A percentile compares a stretch with the other conserved stretches of the same genome.
Conservation (phyloP, 2,329 filamentous ascomycete species). For the Dissoconium aciculare region DNA sequence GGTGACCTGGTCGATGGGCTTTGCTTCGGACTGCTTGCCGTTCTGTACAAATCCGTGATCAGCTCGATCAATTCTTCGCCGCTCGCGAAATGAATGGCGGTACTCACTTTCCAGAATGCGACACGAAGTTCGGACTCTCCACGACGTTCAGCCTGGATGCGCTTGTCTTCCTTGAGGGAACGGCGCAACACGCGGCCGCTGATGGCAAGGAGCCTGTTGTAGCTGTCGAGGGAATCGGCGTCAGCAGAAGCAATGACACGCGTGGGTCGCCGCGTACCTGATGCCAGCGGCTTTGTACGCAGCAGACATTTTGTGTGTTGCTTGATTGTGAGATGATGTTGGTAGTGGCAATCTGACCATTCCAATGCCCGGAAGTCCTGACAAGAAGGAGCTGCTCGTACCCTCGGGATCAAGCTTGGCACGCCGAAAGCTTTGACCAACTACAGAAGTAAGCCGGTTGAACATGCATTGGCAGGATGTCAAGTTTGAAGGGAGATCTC, state of each 20-base stretch:
- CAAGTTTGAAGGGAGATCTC: too few species aligned
- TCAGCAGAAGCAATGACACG: too few species aligned
- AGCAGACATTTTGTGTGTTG: constrained; percentile 66
- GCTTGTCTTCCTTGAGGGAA: constrained; percentile 90
- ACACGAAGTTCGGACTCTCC: constrained; percentile 82
- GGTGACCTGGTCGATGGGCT: constrained; percentile 50
- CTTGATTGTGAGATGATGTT: too few species aligned
- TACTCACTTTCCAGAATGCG: constrained; percentile 85
- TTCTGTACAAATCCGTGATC: constrained; percentile 44
- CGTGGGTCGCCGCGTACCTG: too few species aligned
- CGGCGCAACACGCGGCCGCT: constrained; percentile 88
- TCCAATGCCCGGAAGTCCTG: too few species aligned
- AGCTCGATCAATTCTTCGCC: constrained; percentile 43
- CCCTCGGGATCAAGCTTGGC: not conserved
- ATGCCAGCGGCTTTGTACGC: constrained; percentile 97
- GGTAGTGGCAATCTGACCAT: too few species aligned
- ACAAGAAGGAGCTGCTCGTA: too few species aligned
- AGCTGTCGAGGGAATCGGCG: too few species aligned
- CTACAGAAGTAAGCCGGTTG: too few species aligned
- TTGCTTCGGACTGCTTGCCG: constrained; percentile 84
- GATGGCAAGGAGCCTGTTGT: constrained; percentile 98
- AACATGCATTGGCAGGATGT: too few species aligned
- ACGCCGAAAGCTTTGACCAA: constrained; percentile 1
- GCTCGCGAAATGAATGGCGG: constrained; percentile 76
- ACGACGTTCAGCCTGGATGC: constrained; percentile 73